A percentile compares a stretch with the other conserved stretches of the same genome.
Evolutionary conservation across 805 yeast species (phyloP).

Genomic region (Yarrowia porcina): DNA sequence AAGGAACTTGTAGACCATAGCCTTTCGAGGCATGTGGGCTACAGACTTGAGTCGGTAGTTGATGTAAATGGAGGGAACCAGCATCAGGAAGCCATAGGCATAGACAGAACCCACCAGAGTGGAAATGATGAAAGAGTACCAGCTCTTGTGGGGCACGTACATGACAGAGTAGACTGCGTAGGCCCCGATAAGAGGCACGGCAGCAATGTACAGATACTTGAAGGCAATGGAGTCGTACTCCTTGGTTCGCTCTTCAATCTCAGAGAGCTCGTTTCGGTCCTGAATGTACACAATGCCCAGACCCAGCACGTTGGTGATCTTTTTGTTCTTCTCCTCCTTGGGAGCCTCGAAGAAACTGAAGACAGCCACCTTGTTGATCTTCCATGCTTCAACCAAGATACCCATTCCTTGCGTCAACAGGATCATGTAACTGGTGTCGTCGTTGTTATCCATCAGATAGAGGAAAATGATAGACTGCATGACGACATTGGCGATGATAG

Average conservation of each 20-base stretch:
- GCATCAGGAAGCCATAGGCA: slow-evolving; percentile 44
- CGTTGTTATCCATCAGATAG: slow-evolving; percentile 42
- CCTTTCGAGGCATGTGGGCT: slow-evolving; percentile 44
- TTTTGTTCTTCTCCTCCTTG: neutral
- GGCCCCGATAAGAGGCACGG: slow-evolving; percentile 41
- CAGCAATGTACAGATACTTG: slow-evolving; percentile 40
- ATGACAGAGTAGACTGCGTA: slow-evolving; percentile 42
- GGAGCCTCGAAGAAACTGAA: slow-evolving; percentile 29
- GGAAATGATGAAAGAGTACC: slow-evolving; percentile 44
- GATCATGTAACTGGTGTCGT: slow-evolving; percentile 43
- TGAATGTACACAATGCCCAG: slow-evolving; percentile 29
- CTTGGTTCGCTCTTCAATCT: slow-evolving; percentile 42
- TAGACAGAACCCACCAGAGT: slow-evolving; percentile 44
- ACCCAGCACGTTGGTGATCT: neutral
- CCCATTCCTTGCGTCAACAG: slow-evolving; percentile 41
- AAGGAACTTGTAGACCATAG: slow-evolving; percentile 44
- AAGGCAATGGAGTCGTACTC: slow-evolving; percentile 45
- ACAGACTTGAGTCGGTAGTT: slow-evolving; percentile 45
- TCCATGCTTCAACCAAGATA: slow-evolving; percentile 45
- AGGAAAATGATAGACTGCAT: slow-evolving; percentile 43
- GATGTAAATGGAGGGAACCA: slow-evolving; percentile 44
- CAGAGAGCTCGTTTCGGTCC: slow-evolving; percentile 41
- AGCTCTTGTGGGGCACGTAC: slow-evolving; percentile 43
- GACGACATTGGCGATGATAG: slow-evolving; percentile 43
- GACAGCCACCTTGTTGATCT: slow-evolving; percentile 42